Conservation (phyloP, 2,329 filamentous ascomycete species). For the Dothistroma pini region DNA sequence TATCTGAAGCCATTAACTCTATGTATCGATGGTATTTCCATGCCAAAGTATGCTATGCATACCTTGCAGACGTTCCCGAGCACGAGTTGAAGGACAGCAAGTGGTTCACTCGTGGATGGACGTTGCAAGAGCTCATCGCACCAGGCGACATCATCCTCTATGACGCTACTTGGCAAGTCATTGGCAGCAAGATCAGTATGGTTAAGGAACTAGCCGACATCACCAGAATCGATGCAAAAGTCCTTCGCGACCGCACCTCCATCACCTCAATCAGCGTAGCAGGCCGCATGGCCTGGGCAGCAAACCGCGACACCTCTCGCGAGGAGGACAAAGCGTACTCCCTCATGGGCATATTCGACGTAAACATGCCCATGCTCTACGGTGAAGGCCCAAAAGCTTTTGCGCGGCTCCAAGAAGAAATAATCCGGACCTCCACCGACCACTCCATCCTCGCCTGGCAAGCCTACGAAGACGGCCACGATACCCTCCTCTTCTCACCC, state of each 20-base stretch:
- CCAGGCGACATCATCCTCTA: conserved; percentile 24
- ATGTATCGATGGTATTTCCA: conserved; percentile 36
- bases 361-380: conserved; percentile 29
- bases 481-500: conserved; percentile 16
- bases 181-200: conserved; percentile 22
- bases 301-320: conserved; percentile 15
- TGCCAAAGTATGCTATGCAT: conserved; percentile 37
- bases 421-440: conserved; percentile 26
- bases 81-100: conserved; percentile 10
- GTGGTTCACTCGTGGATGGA: conserved; percentile 26
- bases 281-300: conserved; percentile 23
- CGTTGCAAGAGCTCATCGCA: conserved; percentile 26
- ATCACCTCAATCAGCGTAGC: conserved; percentile 19
- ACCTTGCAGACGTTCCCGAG: conserved; percentile 20
- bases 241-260: conserved; percentile 15
- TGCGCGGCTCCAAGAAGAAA: conserved; percentile 28
- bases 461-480: conserved; percentile 19
- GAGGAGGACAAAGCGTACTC: conserved; percentile 25
- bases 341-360: conserved; percentile 27
- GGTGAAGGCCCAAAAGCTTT: conserved; percentile 28
- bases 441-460: conserved; percentile 26
- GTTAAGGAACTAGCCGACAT: conserved; percentile 24
- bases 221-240: conserved; percentile 31
- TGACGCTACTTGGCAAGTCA: conserved; percentile 9
- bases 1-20: conserved; percentile 19